A percentile compares a stretch with the other conserved stretches of the same genome.
These are phyloP conservation scores for Dactylonectria macrodidyma DNA, from an alignment of 2,329 filamentous ascomycete species.

Conservation along the genomic window DNA sequence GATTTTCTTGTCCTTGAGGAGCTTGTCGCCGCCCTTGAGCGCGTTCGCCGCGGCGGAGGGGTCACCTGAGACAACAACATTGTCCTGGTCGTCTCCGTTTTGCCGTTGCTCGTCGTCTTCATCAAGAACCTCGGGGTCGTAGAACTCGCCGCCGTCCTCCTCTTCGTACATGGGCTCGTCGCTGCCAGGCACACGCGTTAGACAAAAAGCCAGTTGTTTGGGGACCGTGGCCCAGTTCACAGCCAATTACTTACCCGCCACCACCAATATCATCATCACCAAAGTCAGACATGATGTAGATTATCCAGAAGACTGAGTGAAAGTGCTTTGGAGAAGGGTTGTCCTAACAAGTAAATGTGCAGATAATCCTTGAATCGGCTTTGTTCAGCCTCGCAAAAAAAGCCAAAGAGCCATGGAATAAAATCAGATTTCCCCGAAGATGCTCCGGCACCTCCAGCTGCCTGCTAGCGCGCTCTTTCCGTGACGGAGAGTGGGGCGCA, in stretches of 20 bases:
- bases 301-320: constrained; percentile 13
- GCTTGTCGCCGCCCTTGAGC: constrained; percentile 67
- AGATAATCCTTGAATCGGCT: constrained; percentile 38
- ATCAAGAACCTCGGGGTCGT: constrained; percentile 68
- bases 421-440: constrained; percentile 50
- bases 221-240: background rate
- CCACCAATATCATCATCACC: constrained; percentile 75
- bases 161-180: constrained; percentile 83
- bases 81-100: constrained; percentile 70
- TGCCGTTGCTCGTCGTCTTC: constrained; percentile 67
- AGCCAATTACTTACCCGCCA: constrained; percentile 64
- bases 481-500: constrained; percentile 4
- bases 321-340: constrained; percentile 7
- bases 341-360: constrained; percentile 35
- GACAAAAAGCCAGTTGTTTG: constrained; percentile 13
- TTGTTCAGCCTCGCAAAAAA: constrained; percentile 50
- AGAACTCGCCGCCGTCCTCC: constrained; percentile 73
- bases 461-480: constrained; percentile 2
- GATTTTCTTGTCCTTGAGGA: constrained; percentile 87
- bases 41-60: constrained; percentile 71
- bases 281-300: constrained; percentile 78
- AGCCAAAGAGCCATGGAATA: constrained; percentile 43
- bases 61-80: constrained; percentile 74
- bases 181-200: constrained; percentile 59
- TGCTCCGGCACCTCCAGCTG: constrained; percentile 44